Conservation (phyloP, 2,329 filamentous ascomycete species). For the Cercospora sp. region DNA sequence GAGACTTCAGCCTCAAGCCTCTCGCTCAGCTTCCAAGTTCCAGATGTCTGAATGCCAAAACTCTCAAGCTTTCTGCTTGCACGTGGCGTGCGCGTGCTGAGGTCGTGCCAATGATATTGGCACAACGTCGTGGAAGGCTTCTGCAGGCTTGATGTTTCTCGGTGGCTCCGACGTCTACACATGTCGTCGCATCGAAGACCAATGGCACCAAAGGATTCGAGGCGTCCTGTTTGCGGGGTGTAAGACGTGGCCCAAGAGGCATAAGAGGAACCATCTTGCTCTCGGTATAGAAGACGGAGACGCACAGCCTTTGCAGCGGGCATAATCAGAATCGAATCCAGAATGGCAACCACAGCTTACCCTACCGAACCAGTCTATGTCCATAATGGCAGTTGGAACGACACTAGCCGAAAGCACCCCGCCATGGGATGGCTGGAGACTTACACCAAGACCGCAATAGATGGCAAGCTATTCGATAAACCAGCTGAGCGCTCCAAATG, state of each 20-base stretch:
- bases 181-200: background rate
- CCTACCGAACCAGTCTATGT: conserved; percentile 30
- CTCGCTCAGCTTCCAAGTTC: background rate
- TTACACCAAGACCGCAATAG: conserved; percentile 30
- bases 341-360: conserved; percentile 8
- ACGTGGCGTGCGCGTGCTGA: background rate
- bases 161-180: background rate
- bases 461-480: conserved; percentile 5
- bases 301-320: background rate
- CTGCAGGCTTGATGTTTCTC: background rate
- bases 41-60: background rate
- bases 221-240: background rate
- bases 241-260: background rate
- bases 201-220: background rate
- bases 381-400: conserved; percentile 27
- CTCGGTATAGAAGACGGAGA: background rate
- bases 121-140: background rate
- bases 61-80: background rate
- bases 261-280: background rate
- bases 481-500: conserved; percentile 5
- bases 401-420: conserved; percentile 30
- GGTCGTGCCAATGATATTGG: background rate
- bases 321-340: background rate
- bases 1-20: background rate
- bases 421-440: conserved; percentile 34